Evolutionary conservation across 371 early-diverging fungal species (phyloP).

Genomic region (Dichotomocladium elegans): DNA sequence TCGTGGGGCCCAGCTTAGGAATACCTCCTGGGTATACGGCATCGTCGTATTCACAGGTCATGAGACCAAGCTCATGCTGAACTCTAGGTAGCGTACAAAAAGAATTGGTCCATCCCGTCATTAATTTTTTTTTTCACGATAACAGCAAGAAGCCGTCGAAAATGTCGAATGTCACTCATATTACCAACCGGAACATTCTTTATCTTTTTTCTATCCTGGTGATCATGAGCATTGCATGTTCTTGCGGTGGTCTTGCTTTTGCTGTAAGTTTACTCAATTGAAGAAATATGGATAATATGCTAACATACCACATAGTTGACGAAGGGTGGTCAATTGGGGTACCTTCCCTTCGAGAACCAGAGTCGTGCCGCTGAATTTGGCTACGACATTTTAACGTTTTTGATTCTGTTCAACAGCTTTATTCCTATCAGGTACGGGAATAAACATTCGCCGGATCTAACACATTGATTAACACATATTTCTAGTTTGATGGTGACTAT

Average conservation of each 20-base stretch:
- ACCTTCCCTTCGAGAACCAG: conserved; percentile 18
- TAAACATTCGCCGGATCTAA: not conserved
- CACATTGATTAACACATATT: not conserved
- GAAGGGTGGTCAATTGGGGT: conserved; percentile 19
- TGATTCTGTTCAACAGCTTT: conserved; percentile 88
- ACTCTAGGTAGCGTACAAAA: conserved; percentile 53
- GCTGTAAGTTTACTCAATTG: not conserved
- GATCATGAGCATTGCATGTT: conserved; percentile 79
- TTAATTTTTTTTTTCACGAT: not conserved
- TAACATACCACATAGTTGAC: conserved; percentile 3
- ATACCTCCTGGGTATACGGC: conserved; percentile 84
- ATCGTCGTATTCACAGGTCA: conserved; percentile 85
- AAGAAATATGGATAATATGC: not conserved
- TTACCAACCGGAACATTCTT: conserved; percentile 90
- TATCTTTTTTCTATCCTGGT: conserved; percentile 87
- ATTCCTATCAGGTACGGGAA: conserved; percentile 75
- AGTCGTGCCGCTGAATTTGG: conserved; percentile 50
- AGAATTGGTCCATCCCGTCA: not conserved
- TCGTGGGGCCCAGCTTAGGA: conserved; percentile 78
- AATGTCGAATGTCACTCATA: conserved; percentile 66
- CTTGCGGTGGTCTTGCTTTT: conserved; percentile 56
- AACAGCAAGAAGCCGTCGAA: conserved; percentile 46
- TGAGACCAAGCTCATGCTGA: conserved; percentile 86
- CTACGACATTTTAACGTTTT: conserved; percentile 76
- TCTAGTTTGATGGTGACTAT: conserved; percentile 82